These are phyloP conservation scores for Blastobotrys proliferans DNA, from an alignment of 1,139 yeast genomes.

Conservation along the genomic window DNA sequence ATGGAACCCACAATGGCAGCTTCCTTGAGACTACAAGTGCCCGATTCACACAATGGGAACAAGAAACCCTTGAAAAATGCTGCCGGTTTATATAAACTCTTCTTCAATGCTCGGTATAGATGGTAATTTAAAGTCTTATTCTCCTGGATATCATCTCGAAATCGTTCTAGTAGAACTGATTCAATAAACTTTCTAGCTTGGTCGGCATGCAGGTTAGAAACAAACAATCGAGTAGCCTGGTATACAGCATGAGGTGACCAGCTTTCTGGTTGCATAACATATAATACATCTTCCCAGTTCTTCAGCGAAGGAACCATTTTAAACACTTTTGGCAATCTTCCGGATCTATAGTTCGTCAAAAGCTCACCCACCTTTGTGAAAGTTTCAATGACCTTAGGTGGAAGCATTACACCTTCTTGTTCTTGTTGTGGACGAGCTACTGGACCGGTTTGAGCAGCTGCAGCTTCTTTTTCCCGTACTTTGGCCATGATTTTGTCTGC, in stretches of 20 bases:
- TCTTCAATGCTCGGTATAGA: slow-evolving; percentile 83
- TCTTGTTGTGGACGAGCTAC: slow-evolving; percentile 22
- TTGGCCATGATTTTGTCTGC: slow-evolving; percentile 93
- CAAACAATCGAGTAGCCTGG: slow-evolving; percentile 92
- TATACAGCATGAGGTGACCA: slow-evolving; percentile 98
- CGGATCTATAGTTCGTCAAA: slow-evolving; percentile 88
- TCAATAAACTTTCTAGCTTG: slow-evolving; percentile 86
- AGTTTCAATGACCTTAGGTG: slow-evolving; percentile 94
- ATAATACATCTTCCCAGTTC: slow-evolving; percentile 94
- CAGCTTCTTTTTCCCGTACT: slow-evolving; percentile 55
- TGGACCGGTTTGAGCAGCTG: slow-evolving; percentile 12
- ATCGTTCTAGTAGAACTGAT: slow-evolving; percentile 73
- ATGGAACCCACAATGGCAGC: slow-evolving; percentile 96
- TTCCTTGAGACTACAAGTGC: slow-evolving; percentile 78
- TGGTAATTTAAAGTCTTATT: slow-evolving; percentile 72
- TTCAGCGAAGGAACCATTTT: slow-evolving; percentile 88
- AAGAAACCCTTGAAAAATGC: slow-evolving; percentile 96
- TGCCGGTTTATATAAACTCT: slow-evolving; percentile 91
- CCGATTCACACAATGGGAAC: slow-evolving; percentile 69
- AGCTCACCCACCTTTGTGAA: slow-evolving; percentile 88
- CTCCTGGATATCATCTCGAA: slow-evolving; percentile 76
- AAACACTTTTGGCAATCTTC: slow-evolving; percentile 90
- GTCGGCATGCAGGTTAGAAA: slow-evolving; percentile 78
- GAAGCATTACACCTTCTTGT: slow-evolving; percentile 63
- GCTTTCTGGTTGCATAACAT: slow-evolving; percentile 82